Conservation (phyloP, 805 yeast genomes). For the Blastobotrys chiropterorum region DNA sequence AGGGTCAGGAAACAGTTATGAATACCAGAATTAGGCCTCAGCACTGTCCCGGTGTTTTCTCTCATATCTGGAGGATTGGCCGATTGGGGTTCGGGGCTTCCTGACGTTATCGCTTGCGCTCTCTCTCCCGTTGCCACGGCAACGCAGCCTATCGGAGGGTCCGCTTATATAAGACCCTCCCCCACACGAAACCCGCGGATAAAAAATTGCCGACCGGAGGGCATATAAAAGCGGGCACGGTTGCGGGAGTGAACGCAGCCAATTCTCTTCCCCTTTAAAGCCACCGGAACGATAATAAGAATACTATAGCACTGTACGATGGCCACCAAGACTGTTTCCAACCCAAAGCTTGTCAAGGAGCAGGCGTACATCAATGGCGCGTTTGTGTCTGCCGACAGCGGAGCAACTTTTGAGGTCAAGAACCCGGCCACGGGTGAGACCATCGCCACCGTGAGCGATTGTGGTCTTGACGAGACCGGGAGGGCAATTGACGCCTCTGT, state of each 20-base stretch:
- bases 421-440: constrained; percentile 67
- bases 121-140: not conserved
- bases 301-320: no score
- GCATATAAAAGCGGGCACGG: no score
- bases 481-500: constrained; percentile 53
- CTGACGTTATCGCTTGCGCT: no score
- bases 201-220: not conserved
- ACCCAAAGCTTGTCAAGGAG: constrained; percentile 5
- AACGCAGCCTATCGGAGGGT: not conserved
- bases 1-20: not conserved
- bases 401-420: constrained; percentile 53
- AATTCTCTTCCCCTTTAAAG: no score
- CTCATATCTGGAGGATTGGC: no score
- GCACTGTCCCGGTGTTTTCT: no score
- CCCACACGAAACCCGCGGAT: not conserved
- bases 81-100: no score
- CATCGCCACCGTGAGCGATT: constrained; percentile 39
- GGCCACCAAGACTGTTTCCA: not conserved
- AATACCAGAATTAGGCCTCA: no score
- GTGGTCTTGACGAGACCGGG: constrained; percentile 39
- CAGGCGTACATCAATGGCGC: constrained; percentile 51
- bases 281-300: no score
- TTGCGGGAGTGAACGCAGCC: no score
- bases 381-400: constrained; percentile 47
- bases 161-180: not conserved